Conservation (phyloP, 169 alveolate genomes). For the Babesia ovis region DNA sequence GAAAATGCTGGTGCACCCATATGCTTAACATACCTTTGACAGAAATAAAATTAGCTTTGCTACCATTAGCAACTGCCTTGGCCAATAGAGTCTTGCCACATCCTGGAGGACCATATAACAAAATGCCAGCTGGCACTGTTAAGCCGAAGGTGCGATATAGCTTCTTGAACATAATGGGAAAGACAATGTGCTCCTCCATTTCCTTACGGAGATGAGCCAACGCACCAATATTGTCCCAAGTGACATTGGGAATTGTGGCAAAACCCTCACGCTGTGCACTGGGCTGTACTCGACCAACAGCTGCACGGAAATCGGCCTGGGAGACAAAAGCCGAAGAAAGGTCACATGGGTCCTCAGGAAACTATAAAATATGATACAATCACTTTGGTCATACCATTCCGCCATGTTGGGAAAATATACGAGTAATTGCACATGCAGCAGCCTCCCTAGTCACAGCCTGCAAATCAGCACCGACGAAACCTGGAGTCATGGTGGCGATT, state of each 20-base stretch:
- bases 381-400: background rate
- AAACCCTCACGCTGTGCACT: conserved; percentile 95
- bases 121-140: conserved; percentile 95
- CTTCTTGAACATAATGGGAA: conserved; percentile 90
- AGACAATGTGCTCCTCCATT: conserved; percentile 88
- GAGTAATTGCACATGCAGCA: conserved; percentile 77
- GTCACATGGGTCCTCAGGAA: background rate
- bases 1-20: too few species aligned
- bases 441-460: conserved; percentile 92
- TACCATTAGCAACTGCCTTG: conserved; percentile 95
- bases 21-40: conserved; percentile 80
- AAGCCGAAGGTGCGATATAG: conserved; percentile 89
- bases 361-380: background rate
- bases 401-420: conserved; percentile 21
- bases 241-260: conserved; percentile 93
- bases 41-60: conserved; percentile 95
- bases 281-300: conserved; percentile 87
- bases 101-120: conserved; percentile 98
- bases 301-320: conserved; percentile 84
- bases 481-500: conserved; percentile 86
- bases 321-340: conserved; percentile 55
- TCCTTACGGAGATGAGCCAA: conserved; percentile 87
- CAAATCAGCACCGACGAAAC: conserved; percentile 96
- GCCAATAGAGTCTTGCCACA: conserved; percentile 98
- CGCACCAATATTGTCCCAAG: conserved; percentile 97